Base-by-base conservation (phyloP, 495 filamentous ascomycete species). In the Podospora pseudocomata region DNA sequence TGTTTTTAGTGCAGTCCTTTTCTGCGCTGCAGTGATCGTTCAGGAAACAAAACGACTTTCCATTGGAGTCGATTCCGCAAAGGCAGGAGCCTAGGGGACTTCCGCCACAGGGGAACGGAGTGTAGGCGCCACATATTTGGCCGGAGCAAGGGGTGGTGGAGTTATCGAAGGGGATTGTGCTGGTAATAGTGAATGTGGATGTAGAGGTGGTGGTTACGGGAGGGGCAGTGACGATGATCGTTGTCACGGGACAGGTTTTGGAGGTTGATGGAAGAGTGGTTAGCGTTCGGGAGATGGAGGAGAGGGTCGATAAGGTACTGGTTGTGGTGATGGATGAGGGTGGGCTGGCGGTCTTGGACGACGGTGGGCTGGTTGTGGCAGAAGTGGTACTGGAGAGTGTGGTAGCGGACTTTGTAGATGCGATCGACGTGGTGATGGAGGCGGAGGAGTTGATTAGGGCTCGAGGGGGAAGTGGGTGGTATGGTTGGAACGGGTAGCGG, bases 1-100 rank as follows among this genome's bases (percentile, higher is more conserved):
- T 26, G 27, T 39, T 63, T 18, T 18, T 7, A 6, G 54, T 19
- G 53, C 68, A 66, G 9, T 11, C 27, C 4, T 9, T 57, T 6
- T 70, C 64, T 5, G 62, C 23, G 30, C 6, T 27, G 39, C 67
- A 69, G 7, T 62, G 27, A n/a, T 69, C 34, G 19, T 69, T 63
- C 11, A 65, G 32, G 64, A 69, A 69, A 19, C 67, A 69, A 56
- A 69, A 69, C 34, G 63, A 65, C 20, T 63, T 56, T 2, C 67
- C 63, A 11, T 55, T 16, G 4, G 63, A 23, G 49, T 66, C 67
- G n/a, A 61, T 55, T 13, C 67, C 55, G 18, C 55, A 58, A 1
- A 58, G 55, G 2, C 55, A 58, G 55, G 57, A 66, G 19, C 39
- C 59, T 53, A 18, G 63, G 54, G 19, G 68, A 11, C 18, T 68